Evolutionary conservation across 306 rosid genomes (phyloP).

Genomic region (Parietaria judaica): DNA sequence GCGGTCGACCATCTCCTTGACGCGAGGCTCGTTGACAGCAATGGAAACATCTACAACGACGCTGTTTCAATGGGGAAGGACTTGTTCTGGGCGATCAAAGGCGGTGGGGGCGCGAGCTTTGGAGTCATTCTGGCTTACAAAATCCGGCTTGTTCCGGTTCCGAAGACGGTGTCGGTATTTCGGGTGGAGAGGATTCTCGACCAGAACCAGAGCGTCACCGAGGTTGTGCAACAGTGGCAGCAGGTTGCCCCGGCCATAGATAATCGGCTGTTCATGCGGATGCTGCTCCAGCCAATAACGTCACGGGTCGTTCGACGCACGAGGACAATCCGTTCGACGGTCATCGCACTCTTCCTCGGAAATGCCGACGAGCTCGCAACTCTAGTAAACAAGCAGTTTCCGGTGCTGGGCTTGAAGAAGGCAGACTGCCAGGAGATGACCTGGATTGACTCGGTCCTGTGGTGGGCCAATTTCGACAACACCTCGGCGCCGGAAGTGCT

Average conservation of each 20-base stretch:
- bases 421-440: slow-evolving; percentile 40
- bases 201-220: slow-evolving; percentile 23
- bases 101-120: slow-evolving; percentile 63
- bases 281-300: slow-evolving; percentile 34
- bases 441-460: slow-evolving; percentile 41
- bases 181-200: slow-evolving; percentile 28
- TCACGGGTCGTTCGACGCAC: not conserved
- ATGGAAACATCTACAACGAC: slow-evolving; percentile 38
- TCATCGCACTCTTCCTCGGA: slow-evolving; percentile 44
- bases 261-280: slow-evolving; percentile 48
- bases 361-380: slow-evolving; percentile 29
- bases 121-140: slow-evolving; percentile 49
- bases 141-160: slow-evolving; percentile 36
- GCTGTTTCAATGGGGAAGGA: slow-evolving; percentile 41
- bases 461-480: slow-evolving; percentile 12
- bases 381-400: slow-evolving; percentile 39
- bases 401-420: slow-evolving; percentile 37
- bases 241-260: slow-evolving; percentile 37
- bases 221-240: slow-evolving; percentile 25
- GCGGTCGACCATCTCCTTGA: slow-evolving; percentile 36
- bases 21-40: slow-evolving; percentile 37
- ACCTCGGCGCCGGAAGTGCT: not conserved
- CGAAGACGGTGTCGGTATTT: slow-evolving; percentile 36
- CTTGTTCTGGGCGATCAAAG: slow-evolving; percentile 46
- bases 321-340: slow-evolving; percentile 32